These are phyloP conservation scores for Cyclostephanos tholiformis DNA, from an alignment of 108 stramenopile genomes.

Conservation along the genomic window DNA sequence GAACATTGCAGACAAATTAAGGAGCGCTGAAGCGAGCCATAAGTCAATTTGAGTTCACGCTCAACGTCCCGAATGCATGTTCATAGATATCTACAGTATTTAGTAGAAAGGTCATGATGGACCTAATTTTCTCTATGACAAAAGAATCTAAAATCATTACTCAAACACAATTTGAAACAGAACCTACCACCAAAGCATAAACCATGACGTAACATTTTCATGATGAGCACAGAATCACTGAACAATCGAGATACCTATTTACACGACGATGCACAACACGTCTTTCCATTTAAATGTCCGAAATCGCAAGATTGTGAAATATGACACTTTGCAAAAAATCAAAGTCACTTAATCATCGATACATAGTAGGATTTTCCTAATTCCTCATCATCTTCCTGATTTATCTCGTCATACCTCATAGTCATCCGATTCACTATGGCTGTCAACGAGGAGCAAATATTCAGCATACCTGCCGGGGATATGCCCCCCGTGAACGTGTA, in stretches of 20 bases:
- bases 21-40: no score
- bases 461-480: conserved; percentile 29
- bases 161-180: background rate
- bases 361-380: background rate
- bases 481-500: conserved; percentile 12
- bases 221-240: background rate
- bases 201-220: no score
- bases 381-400: conserved; percentile 11
- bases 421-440: conserved; percentile 33
- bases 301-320: background rate
- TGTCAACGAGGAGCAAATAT: conserved; percentile 40
- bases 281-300: background rate
- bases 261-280: background rate
- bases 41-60: no score
- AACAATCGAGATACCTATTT: background rate
- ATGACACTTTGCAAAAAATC: background rate
- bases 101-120: background rate
- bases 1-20: background rate
- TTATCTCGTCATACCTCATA: conserved; percentile 23
- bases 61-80: no score
- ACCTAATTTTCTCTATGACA: background rate
- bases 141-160: background rate
- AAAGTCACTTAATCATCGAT: background rate
- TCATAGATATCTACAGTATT: background rate
- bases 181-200: background rate